Base-by-base conservation (phyloP, 805 yeast genomes). In the Nematodospora valgi region DNA sequence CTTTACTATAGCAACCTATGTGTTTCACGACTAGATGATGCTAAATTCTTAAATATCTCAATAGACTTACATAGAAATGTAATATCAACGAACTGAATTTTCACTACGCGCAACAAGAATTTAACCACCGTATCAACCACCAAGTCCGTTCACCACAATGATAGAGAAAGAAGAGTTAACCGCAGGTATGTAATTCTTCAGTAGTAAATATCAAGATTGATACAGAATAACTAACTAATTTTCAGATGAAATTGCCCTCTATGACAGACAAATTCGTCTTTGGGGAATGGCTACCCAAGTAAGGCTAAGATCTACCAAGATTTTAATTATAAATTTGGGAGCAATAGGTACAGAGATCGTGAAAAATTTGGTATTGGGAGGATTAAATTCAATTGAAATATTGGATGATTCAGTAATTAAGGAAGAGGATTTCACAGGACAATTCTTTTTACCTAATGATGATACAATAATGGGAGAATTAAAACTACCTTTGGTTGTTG, bases 251-350 rank as follows among this genome's bases (percentile, higher is more conserved):
- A 78, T 89, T 39, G 96, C 94, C 1, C 71, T 91, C 15, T 91
- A 91, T 54, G 98, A 91, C 59, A 76, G 98, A 40, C 98, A 91
- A 59, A 89, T 91, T 44, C 65, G 98, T 43, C 70, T 91, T 14
- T 91, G 98, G 98, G 98, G 98, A 2, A 68, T 93, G 53, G 94
- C 85, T 21, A 95, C 97, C 3, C 98, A 91, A 56, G 70, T 77
- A 26, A 58, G 78, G 28, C 76, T 91, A 66, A 72, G 93, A 23
- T 74, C 80, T 13, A 81, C 96, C 6, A 74, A 73, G 29, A 70
- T 91, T 4, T 62, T 89, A 29, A 49, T 93, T 27, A 68, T 91
- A 30, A 82, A 84, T 42, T 48, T 87, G 11, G 83, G 89, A 8
- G 86, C 86, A 1, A 70, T 86, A 6, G 94, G 94, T 5, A 77